These are phyloP conservation scores for Ramaria rubella DNA, from an alignment of 768 basidiomycete genomes.

Conservation along the genomic window DNA sequence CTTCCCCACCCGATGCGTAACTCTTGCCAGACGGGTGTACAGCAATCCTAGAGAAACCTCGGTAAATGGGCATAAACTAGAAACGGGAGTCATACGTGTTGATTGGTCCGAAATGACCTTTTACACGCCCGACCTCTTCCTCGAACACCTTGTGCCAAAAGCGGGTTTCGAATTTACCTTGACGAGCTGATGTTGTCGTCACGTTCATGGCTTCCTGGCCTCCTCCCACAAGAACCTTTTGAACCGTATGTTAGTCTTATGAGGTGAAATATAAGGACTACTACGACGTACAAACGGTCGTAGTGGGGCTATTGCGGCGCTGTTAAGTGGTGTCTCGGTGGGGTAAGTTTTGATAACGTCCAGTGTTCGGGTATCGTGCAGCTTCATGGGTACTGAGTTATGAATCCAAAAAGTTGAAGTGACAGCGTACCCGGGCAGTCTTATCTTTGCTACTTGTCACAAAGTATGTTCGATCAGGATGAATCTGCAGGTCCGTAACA, in stretches of 20 bases:
- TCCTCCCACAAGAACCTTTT: constrained; percentile 82
- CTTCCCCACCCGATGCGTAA: constrained; percentile 95
- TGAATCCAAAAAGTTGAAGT: neutral
- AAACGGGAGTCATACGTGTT: constrained; percentile 67
- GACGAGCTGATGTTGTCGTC: constrained; percentile 87
- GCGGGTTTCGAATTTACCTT: constrained; percentile 96
- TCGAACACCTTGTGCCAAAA: constrained; percentile 98
- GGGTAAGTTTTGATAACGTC: constrained; percentile 88
- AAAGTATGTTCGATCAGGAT: constrained; percentile 88
- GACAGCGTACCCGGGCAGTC: constrained; percentile 69
- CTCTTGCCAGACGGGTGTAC: constrained; percentile 82
- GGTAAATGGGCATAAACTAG: neutral
- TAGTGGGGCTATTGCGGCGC: constrained; percentile 77
- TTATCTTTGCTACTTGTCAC: constrained; percentile 97
- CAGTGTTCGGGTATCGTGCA: constrained; percentile 86
- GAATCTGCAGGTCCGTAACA: constrained; percentile 90
- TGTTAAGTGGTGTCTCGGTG: constrained; percentile 94
- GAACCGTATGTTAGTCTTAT: neutral
- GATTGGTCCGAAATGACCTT: constrained; percentile 95
- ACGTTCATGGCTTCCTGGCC: constrained; percentile 98
- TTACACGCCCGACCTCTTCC: constrained; percentile 94
- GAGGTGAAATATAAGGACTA: neutral
- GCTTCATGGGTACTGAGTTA: constrained; percentile 29
- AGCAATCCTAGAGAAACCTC: constrained; percentile 59
- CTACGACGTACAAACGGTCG: constrained; percentile 65